phyloP scores from a whole-genome alignment of 495 filamentous ascomycete species.

The Penicillium mononematosum region DNA sequence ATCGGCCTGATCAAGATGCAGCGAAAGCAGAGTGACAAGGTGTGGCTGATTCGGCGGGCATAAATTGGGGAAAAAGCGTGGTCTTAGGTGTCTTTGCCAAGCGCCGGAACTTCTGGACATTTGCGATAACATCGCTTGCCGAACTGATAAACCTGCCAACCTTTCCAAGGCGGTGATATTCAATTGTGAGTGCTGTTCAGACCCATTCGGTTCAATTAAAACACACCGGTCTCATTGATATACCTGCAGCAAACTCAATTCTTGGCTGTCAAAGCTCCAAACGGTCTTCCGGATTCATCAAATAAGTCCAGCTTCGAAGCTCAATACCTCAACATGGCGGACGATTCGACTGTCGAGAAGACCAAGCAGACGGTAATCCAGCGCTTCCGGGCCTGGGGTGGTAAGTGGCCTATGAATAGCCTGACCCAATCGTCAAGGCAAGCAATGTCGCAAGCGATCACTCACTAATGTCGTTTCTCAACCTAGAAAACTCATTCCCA shows the following conservation, averaged over 20 bases:
- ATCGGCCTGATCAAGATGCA: constrained; percentile 9
- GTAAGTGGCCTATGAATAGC: constrained; percentile 47
- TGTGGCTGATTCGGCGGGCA: constrained; percentile 17
- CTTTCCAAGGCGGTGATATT: neutral
- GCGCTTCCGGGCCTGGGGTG: constrained; percentile 65
- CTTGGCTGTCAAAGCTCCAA: constrained; percentile 2
- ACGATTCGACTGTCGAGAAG: constrained; percentile 39
- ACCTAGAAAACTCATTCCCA: constrained; percentile 72
- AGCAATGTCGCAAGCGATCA: neutral
- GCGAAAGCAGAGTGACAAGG: constrained; percentile 12
- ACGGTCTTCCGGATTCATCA: constrained; percentile 1
- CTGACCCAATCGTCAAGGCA: neutral
- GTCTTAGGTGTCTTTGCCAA: constrained; percentile 36
- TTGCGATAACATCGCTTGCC: constrained; percentile 20
- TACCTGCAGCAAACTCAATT: neutral
- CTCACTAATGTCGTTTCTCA: constrained; percentile 11
- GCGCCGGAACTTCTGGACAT: constrained; percentile 18
- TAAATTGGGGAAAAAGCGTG: constrained; percentile 22
- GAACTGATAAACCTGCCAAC: neutral
- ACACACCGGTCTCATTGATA: neutral
- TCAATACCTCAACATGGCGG: constrained; percentile 18
- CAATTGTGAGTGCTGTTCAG: constrained; percentile 3
- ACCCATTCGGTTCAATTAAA: neutral
- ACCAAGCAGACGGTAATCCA: constrained; percentile 51
- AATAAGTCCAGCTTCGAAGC: constrained; percentile 4